Conservation (phyloP, 257 asterid species). For the Plantago elongata region DNA sequence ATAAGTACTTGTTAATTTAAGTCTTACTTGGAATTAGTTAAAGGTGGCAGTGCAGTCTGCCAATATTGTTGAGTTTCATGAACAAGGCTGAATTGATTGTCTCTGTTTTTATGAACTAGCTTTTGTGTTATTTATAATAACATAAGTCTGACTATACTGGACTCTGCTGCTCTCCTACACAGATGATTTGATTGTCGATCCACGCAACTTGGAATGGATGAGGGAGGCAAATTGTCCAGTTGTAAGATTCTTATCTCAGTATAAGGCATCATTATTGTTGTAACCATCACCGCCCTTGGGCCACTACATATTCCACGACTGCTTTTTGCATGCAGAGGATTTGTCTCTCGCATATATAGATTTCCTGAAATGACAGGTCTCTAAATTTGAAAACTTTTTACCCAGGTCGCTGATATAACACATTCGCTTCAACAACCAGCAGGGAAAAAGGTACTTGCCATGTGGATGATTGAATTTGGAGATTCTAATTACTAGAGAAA, state of each 20-base stretch:
- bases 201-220: constrained; percentile 97
- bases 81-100: background rate
- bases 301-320: constrained; percentile 3
- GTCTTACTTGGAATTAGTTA: background rate
- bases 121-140: background rate
- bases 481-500: background rate
- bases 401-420: constrained; percentile 91
- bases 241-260: constrained; percentile 38
- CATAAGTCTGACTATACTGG: constrained; percentile 1
- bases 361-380: constrained; percentile 16
- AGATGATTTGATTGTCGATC: constrained; percentile 98
- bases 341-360: constrained; percentile 12
- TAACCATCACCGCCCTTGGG: constrained; percentile 9
- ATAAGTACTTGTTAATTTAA: background rate
- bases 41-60: background rate
- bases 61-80: constrained; percentile 2
- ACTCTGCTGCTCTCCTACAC: constrained; percentile 24
- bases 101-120: background rate
- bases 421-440: constrained; percentile 98
- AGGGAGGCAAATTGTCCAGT: constrained; percentile 93
- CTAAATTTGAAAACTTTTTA: constrained; percentile 13
- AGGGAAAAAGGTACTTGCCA: constrained; percentile 69
- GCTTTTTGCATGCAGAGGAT: background rate
- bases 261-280: constrained; percentile 5
- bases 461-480: background rate